Percentiles rank a stretch among this genome's conserved stretches.
These are phyloP conservation scores for Xanthoceras sorbifolium DNA, from an alignment of 345 rosid genomes.

Conservation along the genomic window DNA sequence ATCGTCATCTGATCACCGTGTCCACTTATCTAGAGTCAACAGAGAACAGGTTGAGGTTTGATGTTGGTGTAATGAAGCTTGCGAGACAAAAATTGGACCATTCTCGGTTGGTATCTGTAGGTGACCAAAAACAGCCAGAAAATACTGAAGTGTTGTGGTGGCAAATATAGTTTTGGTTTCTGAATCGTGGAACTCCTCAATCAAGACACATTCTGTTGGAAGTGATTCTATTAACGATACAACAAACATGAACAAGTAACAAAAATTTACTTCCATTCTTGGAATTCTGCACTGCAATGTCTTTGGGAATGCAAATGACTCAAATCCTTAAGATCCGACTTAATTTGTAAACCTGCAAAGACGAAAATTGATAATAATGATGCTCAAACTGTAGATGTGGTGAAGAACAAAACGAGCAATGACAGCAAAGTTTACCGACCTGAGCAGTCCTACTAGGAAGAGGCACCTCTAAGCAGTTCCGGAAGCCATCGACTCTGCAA, in stretches of 20 bases:
- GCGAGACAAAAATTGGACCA: not conserved
- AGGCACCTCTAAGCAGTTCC: conserved; percentile 72
- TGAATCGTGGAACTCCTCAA: not conserved
- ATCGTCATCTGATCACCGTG: not conserved
- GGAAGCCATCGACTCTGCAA: conserved; percentile 74
- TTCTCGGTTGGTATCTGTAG: not conserved
- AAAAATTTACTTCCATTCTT: not conserved
- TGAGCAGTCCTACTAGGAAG: conserved; percentile 93
- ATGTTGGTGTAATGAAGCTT: not conserved
- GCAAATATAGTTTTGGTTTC: not conserved
- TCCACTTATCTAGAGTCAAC: not conserved
- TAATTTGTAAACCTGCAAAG: conserved; percentile 64
- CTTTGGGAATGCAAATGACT: conserved; percentile 11
- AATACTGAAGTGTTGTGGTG: not conserved
- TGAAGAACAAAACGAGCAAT: not conserved
- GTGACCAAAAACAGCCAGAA: not conserved
- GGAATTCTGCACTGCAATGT: not conserved
- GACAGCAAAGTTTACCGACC: conserved; percentile 45
- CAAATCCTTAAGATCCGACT: conserved; percentile 65
- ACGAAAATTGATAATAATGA: not conserved
- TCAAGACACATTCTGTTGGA: not conserved
- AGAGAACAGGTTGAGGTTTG: not conserved
- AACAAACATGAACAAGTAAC: not conserved
- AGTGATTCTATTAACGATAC: not conserved
- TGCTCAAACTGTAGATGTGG: not conserved